Percentiles rank a stretch among this genome's conserved stretches.
phyloP scores from a whole-genome alignment of 805 yeast genomes.

The Monosporozyma siamensis region DNA sequence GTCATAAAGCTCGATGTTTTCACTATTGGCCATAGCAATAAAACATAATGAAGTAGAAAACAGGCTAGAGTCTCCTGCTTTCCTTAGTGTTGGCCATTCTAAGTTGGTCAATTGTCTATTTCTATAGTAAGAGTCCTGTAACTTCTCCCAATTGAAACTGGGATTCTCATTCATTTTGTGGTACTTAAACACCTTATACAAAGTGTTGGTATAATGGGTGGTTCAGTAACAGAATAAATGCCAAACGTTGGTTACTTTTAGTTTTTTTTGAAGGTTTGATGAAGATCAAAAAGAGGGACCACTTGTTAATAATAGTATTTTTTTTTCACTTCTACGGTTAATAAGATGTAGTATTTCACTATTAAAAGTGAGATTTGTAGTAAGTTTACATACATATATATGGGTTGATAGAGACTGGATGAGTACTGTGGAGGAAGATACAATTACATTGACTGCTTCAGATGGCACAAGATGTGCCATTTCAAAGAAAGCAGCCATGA shows the following conservation, averaged over 20 bases:
- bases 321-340: too few relatives aligned
- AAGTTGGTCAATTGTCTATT: constrained; percentile 30
- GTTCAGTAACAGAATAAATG: too few relatives aligned
- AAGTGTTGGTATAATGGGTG: too few relatives aligned
- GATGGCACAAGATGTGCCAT: constrained; percentile 60
- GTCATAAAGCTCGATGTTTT: constrained; percentile 30
- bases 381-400: too few relatives aligned
- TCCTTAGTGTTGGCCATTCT: constrained; percentile 13
- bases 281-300: too few relatives aligned
- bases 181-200: too few relatives aligned
- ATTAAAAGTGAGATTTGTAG: too few relatives aligned
- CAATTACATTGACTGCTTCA: constrained; percentile 59
- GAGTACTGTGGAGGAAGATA: neutral
- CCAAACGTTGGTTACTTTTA: too few relatives aligned
- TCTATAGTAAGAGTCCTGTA: constrained; percentile 61
- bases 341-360: too few relatives aligned
- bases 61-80: neutral
- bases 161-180: constrained; percentile 24
- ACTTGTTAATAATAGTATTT: too few relatives aligned
- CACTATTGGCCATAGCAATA: constrained; percentile 33
- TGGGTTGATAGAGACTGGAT: neutral
- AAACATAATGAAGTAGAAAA: constrained; percentile 35
- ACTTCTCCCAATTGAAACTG: constrained; percentile 64
- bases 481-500: constrained; percentile 63
- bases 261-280: too few relatives aligned